Evolutionary conservation across 78 protist genomes (phyloP), one percentile per base, ranked within the genome.

Genomic region (Dictyostelium discoideum): DNA sequence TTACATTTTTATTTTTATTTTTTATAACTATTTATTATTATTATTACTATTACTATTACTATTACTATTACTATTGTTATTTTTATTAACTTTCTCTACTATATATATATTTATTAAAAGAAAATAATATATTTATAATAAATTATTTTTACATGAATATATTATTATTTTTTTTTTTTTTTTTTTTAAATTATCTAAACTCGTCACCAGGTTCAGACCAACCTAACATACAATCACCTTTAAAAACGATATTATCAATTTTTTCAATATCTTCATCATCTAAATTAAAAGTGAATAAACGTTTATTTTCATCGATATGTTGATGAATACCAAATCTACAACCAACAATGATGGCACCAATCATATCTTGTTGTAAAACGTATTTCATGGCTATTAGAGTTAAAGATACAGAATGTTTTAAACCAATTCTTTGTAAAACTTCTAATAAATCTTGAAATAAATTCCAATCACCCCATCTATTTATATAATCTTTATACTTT

Each of bases 221-320:
- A n/a, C 95, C 95, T 24, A 90, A 73, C 77, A 90, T 50, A 46
- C 80, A 54, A 90, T 90, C 95, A 72, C 95, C 95, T 82, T 90
- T 90, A 29, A 26, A 39, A 22, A 44, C 82, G 3, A 82, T 39
- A 1, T 22, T 44, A 20, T 90, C 84, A 50, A 90, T 90, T 22
- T 42, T 16, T n/a, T 50, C 26, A 20, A 83, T 16, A 73, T 90
- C 95, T n/a, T 81, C 83, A 29, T 48, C 42, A 29, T 80, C 88
- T 39, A 90, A 82, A 13, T 24, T 32, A 50, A 90, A 90, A 48
- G 89, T 18, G 60, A 73, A 90, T 26, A 90, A 20, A 32, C 13
- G 22, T 73, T 67, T 90, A 24, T 57, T 82, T 65, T 90, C 95
- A 69, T 90, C 89, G 2, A 57, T 37, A 37, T 90, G 88, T 72